Percentiles rank a stretch among this genome's conserved stretches.
Conservation (phyloP, 108 stramenopile species). For the Fistulifera pelliculosa region DNA sequence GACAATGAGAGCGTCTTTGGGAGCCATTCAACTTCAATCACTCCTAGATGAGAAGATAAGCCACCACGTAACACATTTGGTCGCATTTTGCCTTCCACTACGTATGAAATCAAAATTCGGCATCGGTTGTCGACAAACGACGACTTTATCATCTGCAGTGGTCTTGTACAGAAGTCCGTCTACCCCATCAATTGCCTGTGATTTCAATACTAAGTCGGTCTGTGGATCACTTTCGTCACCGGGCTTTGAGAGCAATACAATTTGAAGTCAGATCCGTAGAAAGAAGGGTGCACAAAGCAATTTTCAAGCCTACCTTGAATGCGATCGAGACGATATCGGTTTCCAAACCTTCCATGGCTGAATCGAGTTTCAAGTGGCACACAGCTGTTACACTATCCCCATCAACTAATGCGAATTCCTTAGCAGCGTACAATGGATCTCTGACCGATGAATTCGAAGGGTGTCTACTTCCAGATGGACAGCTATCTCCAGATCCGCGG, state of each 20-base stretch:
- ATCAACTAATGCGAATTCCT: slow-evolving; percentile 43
- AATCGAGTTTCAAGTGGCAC: slow-evolving; percentile 35
- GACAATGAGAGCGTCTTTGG: slow-evolving; percentile 28
- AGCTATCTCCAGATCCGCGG: too few species aligned
- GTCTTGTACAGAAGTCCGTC: slow-evolving; percentile 17
- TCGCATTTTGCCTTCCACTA: slow-evolving; percentile 22
- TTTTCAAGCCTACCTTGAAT: slow-evolving; percentile 35
- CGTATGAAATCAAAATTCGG: slow-evolving; percentile 49
- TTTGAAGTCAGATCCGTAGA: too few species aligned
- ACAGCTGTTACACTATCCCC: slow-evolving; percentile 36
- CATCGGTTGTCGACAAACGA: slow-evolving; percentile 17
- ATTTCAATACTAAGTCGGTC: slow-evolving; percentile 6
- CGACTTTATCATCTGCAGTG: slow-evolving; percentile 9
- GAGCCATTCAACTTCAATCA: slow-evolving; percentile 51
- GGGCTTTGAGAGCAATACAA: too few species aligned
- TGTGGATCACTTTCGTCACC: slow-evolving; percentile 5
- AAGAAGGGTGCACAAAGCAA: background rate
- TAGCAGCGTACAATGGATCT: slow-evolving; percentile 5
- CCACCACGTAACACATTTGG: slow-evolving; percentile 13
- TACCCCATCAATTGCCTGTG: slow-evolving; percentile 9
- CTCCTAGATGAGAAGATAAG: slow-evolving; percentile 36
- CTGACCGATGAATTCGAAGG: slow-evolving; percentile 30
- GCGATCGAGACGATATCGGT: slow-evolving; percentile 30
- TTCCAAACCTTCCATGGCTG: slow-evolving; percentile 22
- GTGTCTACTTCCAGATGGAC: slow-evolving; percentile 51